Base-by-base conservation (phyloP, 768 basidiomycete genomes). In the Lenzites betulinus region DNA sequence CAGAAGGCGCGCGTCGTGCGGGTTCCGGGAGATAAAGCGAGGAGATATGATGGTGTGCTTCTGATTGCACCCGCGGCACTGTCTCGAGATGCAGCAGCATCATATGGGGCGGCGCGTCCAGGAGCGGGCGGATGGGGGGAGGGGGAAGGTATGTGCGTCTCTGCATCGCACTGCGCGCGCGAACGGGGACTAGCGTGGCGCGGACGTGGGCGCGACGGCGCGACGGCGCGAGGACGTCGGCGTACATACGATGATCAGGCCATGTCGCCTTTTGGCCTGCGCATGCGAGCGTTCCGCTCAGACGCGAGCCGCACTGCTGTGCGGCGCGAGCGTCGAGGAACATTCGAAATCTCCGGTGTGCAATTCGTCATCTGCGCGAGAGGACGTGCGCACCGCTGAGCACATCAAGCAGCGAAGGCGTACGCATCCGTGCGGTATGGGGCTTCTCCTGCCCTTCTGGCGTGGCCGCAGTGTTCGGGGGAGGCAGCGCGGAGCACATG, bases 251-350 rank as follows among this genome's bases (percentile, higher is more conserved):
- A 33, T 33, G 30, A 33, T 33, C 22, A 13, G 22, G 22, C 22
- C 44, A 9, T 46, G 22, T 22, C 23, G 22, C 22, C 6, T 25
- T 9, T 46, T 11, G 30, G 30, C 30, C 11, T 20, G 30, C 25
- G 30, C 30, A 5, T 20, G 30, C 25, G 26, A 30, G 15, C 26
- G 26, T 28, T n/a, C 20, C 28, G 28, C 20, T 12, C 11, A 20
- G 41, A 42, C 18, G 54, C 54, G 41, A 50, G 23, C 48, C 33
- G 53, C 46, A 41, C 50, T 54, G 60, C 60, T 55, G 49, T 61
- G 54, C 51, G 36, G 51, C 51, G 52, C 28, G 28, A 22, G 28
- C 39, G 38, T 58, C 49, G 38, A 43, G 41, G 41, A 51, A 50
- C 39, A 42, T 58, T 58, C 48, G 56, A 35, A 50, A 50, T 49